Evolutionary conservation across 345 rosid genomes (phyloP), one percentile per base, ranked within the genome.

Genomic region (Rhodamnia argentea): DNA sequence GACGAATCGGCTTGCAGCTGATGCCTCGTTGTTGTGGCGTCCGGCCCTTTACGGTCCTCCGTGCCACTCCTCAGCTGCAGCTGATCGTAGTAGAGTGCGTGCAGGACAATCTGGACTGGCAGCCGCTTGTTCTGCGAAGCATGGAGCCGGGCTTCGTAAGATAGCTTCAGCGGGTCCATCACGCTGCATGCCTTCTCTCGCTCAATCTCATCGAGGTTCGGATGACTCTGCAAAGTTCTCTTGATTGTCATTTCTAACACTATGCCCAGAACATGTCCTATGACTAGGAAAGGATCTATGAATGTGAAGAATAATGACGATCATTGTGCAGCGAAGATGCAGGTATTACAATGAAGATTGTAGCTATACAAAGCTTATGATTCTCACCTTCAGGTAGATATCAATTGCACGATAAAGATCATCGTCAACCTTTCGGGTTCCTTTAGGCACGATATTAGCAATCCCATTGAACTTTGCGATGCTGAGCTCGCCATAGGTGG

Each of bases 71-170:
- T 91, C 12, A 97, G 89, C 94, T 94, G 95, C 82, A 97, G 93
- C 88, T 96, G 95, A 78, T 97, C 99, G 53, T 93, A 97, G 91
- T 96, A 97, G 84, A 97, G 92, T 2, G 98, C 95, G 81, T 97
- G 98, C 14, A 97, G 89, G 42, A 97, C 99, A 9, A 96, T 92
- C 87, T 95, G 96, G 11, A 97, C 98, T 0, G 99, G 99, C 53
- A 97, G 85, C 37, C 99, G 90, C 88, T 97, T 97, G 96, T 97
- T 97, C 87, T 96, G 95, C 20, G 99, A 95, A 40, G 99, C 99
- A 83, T 97, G 99, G n/a, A 96, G 91, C 86, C 99, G 92, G 23
- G 99, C 99, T 85, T 96, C 98, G 87, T 94, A 90, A 7, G 99
- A 94, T 10, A 97, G 92, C 87, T 95, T 97, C 58, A 97, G 84